A percentile compares a stretch with the other conserved stretches of the same genome.
phyloP scores from a whole-genome alignment of 306 rosid genomes.

The Acmispon strigosus region DNA sequence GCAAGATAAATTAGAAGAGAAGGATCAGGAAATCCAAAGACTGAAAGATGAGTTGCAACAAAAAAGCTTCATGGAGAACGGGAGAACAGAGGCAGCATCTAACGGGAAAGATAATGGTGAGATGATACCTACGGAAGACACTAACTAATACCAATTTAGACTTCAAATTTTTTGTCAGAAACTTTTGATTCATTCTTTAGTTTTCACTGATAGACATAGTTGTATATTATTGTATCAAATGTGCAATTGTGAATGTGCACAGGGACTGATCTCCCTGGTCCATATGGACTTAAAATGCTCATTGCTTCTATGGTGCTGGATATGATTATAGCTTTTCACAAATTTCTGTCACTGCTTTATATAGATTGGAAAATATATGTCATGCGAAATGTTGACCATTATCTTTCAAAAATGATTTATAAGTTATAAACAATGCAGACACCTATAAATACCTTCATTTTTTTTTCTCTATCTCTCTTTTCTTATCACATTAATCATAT shows the following conservation, averaged over 20 bases:
- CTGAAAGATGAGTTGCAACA: conserved; percentile 46
- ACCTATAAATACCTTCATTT: too few species aligned
- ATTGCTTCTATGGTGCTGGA: background rate
- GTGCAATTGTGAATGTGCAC: background rate
- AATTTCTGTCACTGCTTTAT: background rate
- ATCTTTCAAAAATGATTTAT: too few species aligned
- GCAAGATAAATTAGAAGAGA: conserved; percentile 71
- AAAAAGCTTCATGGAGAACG: conserved; percentile 25
- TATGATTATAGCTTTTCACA: background rate
- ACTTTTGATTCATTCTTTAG: background rate
- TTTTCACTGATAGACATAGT: background rate
- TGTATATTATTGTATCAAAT: conserved; percentile 25
- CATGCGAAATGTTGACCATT: too few species aligned
- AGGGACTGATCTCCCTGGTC: background rate
- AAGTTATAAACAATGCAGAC: too few species aligned
- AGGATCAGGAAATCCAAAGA: conserved; percentile 42
- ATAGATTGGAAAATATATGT: background rate
- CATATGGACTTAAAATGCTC: background rate
- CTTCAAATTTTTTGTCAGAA: background rate
- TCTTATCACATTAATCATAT: too few species aligned
- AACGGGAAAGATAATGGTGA: conserved; percentile 21
- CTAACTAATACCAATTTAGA: conserved; percentile 6
- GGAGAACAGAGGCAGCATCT: conserved; percentile 31
- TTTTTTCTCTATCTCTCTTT: too few species aligned
- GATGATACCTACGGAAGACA: conserved; percentile 29